Base-by-base conservation (phyloP, 2,329 filamentous ascomycete genomes). In the Coniochaeta ligniaria region DNA sequence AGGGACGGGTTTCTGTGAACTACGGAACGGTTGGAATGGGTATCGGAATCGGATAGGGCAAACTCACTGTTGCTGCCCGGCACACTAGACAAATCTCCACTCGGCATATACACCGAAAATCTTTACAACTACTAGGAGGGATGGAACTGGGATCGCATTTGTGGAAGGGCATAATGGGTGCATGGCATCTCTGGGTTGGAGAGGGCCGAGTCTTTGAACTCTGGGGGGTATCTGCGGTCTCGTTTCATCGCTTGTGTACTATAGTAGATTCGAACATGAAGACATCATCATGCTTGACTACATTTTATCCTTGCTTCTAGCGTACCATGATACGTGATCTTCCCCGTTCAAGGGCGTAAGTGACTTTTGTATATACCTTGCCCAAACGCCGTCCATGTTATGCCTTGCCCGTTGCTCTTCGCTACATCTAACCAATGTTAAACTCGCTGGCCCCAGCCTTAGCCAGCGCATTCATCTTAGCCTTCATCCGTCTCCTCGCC, bases 401-500 rank as follows among this genome's bases (percentile, higher is more conserved):
- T n/a, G 41, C n/a, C n/a, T 20, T 20, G 6, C 41, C 17, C 20
- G 5, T 6, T 22, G 22, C 43, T 47, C 43, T 24, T 11, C 43
- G 9, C 17, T 9, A n/a, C 16, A 20, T 6, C 38, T 45, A 58
- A 6, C 56, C 56, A 35, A 58, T 58, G 20, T 58, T 58, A 20
- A 33, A 57, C 59, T 60, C 55, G 22, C 26, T 59, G 6, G 54
- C 54, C 22, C 55, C 28, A 36, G 57, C 36, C 28, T n/a, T 60
- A 20, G 36, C 47, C 47, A 60, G n/a, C 28, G 43, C 58, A 22
- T 26, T 26, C 59, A 47, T 60, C 36, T 60, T 60, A 11, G 24
- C 24, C 57, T 28, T 35, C 57, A 59, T 88, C 73, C 81, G 84
- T 72, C 79, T 84, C 63, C 85, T 86, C 16, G 79, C 82, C 70